A percentile compares a stretch with the other conserved stretches of the same genome.
Conservation (phyloP, 257 asterid genomes). For the Cynanchum wilfordii region DNA sequence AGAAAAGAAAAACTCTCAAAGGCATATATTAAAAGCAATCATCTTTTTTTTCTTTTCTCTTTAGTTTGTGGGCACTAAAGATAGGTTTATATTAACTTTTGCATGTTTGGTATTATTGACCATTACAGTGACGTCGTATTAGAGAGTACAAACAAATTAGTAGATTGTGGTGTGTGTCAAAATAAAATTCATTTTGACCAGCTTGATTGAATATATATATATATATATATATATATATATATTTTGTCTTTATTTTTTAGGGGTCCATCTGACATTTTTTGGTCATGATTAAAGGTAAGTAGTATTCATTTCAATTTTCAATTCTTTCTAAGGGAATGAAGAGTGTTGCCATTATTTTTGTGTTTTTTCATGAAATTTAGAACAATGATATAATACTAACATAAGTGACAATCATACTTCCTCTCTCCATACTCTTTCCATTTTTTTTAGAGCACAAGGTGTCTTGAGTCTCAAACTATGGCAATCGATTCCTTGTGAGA, state of each 20-base stretch:
- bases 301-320: constrained; percentile 8
- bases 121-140: constrained; percentile 42
- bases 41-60: constrained; percentile 16
- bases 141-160: constrained; percentile 1
- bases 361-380: constrained; percentile 34
- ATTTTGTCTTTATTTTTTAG: constrained; percentile 18
- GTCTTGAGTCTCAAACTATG: too few species aligned
- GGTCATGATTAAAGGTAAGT: constrained; percentile 40
- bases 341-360: constrained; percentile 26
- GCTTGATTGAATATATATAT: neutral
- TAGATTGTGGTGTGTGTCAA: constrained; percentile 9
- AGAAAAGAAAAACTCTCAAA: constrained; percentile 6
- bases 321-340: constrained; percentile 17
- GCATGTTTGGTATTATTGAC: constrained; percentile 49
- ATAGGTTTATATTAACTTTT: constrained; percentile 36
- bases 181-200: constrained; percentile 22
- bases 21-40: constrained; percentile 40
- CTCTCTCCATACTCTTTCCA: neutral
- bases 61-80: constrained; percentile 28
- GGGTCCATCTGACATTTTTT: constrained; percentile 34
- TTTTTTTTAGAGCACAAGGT: too few species aligned
- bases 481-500: too few species aligned
- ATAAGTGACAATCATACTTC: too few species aligned
- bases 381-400: constrained; percentile 15
- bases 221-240: neutral